Conservation (phyloP, 2,329 filamentous ascomycete species). For the Cytospora piceae region DNA sequence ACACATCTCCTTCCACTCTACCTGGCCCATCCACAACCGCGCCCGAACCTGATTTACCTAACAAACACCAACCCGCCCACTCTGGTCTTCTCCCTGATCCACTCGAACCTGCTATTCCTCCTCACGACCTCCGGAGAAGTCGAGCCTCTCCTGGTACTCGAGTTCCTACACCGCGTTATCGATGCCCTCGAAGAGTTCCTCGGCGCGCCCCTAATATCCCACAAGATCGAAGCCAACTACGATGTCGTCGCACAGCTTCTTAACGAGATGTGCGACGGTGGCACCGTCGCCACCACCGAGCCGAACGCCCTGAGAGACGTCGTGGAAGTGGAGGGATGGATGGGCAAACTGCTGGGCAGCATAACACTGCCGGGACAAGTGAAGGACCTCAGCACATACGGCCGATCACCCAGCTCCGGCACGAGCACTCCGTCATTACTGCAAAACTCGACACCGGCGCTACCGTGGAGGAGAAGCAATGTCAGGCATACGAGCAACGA, state of each 20-base stretch:
- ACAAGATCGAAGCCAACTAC: slow-evolving; percentile 87
- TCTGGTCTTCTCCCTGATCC: slow-evolving; percentile 83
- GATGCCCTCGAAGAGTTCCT: slow-evolving; percentile 95
- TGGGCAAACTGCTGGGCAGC: slow-evolving; percentile 86
- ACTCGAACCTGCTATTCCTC: slow-evolving; percentile 85
- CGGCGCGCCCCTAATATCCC: slow-evolving; percentile 80
- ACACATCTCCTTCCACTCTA: slow-evolving; percentile 81
- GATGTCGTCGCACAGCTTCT: slow-evolving; percentile 92
- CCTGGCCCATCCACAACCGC: slow-evolving; percentile 77
- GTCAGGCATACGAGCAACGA: slow-evolving; percentile 97
- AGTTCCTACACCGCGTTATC: slow-evolving; percentile 91
- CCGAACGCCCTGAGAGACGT: slow-evolving; percentile 89
- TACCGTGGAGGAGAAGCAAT: slow-evolving; percentile 90
- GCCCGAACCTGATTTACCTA: slow-evolving; percentile 85
- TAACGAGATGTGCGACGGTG: slow-evolving; percentile 95
- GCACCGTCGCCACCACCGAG: slow-evolving; percentile 86
- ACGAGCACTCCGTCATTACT: slow-evolving; percentile 17
- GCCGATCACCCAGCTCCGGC: slow-evolving; percentile 23
- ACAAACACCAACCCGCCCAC: slow-evolving; percentile 82
- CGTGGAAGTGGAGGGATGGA: slow-evolving; percentile 87
- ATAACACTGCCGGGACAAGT: slow-evolving; percentile 73
- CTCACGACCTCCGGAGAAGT: slow-evolving; percentile 84
- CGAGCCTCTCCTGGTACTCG: slow-evolving; percentile 86
- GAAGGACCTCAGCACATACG: slow-evolving; percentile 28
- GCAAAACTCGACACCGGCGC: slow-evolving; percentile 50